Conservation (phyloP, 106 monocot genomes). For the Allium sativum region DNA sequence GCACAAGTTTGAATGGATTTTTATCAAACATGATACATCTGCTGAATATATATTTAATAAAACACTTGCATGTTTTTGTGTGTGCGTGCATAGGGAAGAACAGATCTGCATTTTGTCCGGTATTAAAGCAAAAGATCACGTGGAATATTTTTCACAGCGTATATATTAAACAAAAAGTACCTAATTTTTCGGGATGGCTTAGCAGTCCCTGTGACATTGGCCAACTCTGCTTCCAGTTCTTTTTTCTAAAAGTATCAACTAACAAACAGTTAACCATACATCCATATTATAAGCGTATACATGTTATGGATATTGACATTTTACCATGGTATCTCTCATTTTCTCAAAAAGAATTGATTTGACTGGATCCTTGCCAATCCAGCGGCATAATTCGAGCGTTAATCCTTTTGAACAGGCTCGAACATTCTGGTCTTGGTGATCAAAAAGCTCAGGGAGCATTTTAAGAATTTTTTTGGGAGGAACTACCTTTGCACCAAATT, state of each 20-base stretch:
- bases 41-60: too few species aligned
- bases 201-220: constrained; percentile 70
- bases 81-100: too few species aligned
- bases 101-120: too few species aligned
- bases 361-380: constrained; percentile 98
- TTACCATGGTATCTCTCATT: constrained; percentile 99
- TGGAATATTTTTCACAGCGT: not conserved
- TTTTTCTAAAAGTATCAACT: constrained; percentile 69
- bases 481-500: constrained; percentile 90
- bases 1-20: too few species aligned
- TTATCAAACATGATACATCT: too few species aligned
- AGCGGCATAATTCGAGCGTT: constrained; percentile 94
- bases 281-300: too few species aligned
- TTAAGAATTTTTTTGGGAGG: constrained; percentile 93
- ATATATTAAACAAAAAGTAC: constrained; percentile 21
- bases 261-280: constrained; percentile 1
- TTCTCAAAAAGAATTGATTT: constrained; percentile 98
- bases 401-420: constrained; percentile 89
- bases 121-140: too few species aligned
- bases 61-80: too few species aligned
- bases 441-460: constrained; percentile 98
- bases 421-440: constrained; percentile 99
- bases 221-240: constrained; percentile 93
- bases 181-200: constrained; percentile 96
- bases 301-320: not conserved